Conservation (phyloP, 2,329 filamentous ascomycete species). For the Rhynchosporium secalis region DNA sequence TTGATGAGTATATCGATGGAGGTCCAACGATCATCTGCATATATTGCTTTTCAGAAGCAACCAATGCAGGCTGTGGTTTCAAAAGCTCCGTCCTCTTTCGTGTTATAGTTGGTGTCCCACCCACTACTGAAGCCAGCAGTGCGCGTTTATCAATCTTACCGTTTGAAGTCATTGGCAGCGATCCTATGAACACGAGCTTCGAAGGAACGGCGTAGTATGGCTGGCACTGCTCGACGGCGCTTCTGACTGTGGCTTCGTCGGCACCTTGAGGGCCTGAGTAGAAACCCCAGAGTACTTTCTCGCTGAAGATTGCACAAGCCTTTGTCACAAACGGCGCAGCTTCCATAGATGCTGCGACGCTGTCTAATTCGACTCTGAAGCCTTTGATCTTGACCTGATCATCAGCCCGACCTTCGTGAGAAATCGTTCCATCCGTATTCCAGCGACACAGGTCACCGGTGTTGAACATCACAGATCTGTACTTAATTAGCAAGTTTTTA, state of each 20-base stretch:
- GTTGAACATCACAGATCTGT: conserved; percentile 55
- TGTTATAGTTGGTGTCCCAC: conserved; percentile 16
- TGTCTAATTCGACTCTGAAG: conserved; percentile 61
- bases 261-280: conserved; percentile 40
- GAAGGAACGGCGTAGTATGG: conserved; percentile 58
- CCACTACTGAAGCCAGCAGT: conserved; percentile 37
- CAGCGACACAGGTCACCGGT: conserved; percentile 60
- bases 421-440: conserved; percentile 53
- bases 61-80: conserved; percentile 24
- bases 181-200: conserved; percentile 45
- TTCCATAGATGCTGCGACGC: conserved; percentile 53
- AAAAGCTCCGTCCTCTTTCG: conserved; percentile 13
- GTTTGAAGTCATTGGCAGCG: conserved; percentile 53
- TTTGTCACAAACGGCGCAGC: conserved; percentile 48
- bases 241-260: conserved; percentile 35
- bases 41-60: background rate
- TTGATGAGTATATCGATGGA: conserved; percentile 6
- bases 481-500: conserved; percentile 7
- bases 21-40: background rate
- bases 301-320: conserved; percentile 50
- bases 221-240: conserved; percentile 40
- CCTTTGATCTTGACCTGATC: conserved; percentile 64
- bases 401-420: conserved; percentile 58
- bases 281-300: conserved; percentile 53
- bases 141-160: conserved; percentile 57